Conservation (phyloP, 805 yeast genomes). For the Hanseniaspora pseudoguilliermondii region DNA sequence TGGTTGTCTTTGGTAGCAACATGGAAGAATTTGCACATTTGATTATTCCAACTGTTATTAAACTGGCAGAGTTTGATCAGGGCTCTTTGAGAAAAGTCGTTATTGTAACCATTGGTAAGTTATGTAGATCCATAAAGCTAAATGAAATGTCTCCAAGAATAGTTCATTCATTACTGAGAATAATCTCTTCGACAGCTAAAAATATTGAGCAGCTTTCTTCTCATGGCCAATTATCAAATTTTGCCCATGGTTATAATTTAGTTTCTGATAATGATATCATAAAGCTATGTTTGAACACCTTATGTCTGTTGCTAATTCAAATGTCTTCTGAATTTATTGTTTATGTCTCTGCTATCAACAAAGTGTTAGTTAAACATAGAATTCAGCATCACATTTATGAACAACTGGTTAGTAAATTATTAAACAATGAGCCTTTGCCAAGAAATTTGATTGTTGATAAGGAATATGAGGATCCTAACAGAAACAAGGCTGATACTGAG, state of each 20-base stretch:
- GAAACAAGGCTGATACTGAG: constrained; percentile 37
- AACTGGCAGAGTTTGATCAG: constrained; percentile 61
- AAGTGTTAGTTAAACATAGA: constrained; percentile 46
- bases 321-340: constrained; percentile 74
- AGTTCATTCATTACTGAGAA: constrained; percentile 71
- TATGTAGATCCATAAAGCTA: constrained; percentile 58
- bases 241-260: constrained; percentile 11
- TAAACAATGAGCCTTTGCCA: constrained; percentile 80
- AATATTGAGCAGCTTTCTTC: constrained; percentile 16
- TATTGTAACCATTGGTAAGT: constrained; percentile 67
- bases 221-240: neutral
- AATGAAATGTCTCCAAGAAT: constrained; percentile 85
- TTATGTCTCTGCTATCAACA: constrained; percentile 70
- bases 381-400: constrained; percentile 67
- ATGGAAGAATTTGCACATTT: constrained; percentile 81
- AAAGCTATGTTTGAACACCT: constrained; percentile 58
- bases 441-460: constrained; percentile 57
- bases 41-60: constrained; percentile 73
- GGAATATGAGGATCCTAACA: constrained; percentile 34
- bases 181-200: constrained; percentile 29
- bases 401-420: constrained; percentile 60
- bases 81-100: constrained; percentile 54
- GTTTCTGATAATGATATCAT: constrained; percentile 36
- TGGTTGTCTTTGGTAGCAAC: constrained; percentile 76
- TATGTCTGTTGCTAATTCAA: constrained; percentile 66